phyloP scores from a whole-genome alignment of 1,139 yeast genomes.

The Debaryomycetaceae sp. region DNA sequence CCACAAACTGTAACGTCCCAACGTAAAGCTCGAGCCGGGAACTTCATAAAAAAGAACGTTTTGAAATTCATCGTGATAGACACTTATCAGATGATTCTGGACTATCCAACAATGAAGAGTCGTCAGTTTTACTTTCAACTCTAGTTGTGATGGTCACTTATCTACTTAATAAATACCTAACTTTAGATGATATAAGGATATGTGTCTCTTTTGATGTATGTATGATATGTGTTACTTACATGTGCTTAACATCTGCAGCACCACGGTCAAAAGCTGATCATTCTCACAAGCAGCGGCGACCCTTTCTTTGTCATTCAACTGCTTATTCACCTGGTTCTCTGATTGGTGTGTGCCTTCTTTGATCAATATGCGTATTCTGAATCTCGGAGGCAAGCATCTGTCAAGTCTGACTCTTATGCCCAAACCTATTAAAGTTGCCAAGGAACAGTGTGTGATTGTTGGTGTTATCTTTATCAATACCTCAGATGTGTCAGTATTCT shows the following conservation, averaged over 20 bases:
- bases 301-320: conserved; percentile 93
- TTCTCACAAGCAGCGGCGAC: conserved; percentile 99
- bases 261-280: conserved; percentile 82
- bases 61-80: conserved; percentile 40
- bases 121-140: neutral
- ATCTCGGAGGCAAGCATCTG: conserved; percentile 82
- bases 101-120: conserved; percentile 15
- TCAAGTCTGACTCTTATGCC: conserved; percentile 92
- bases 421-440: conserved; percentile 92
- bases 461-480: conserved; percentile 88
- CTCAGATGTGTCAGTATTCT: conserved; percentile 58
- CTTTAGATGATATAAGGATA: neutral
- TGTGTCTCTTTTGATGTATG: neutral
- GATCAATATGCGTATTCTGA: conserved; percentile 72
- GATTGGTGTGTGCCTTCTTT: conserved; percentile 95
- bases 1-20: neutral
- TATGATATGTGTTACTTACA: conserved; percentile 40
- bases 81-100: conserved; percentile 34
- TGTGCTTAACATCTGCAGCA: conserved; percentile 86
- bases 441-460: conserved; percentile 94
- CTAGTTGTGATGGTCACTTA: neutral
- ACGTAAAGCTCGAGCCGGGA: conserved; percentile 8
- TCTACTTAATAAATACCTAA: neutral
- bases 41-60: conserved; percentile 35
- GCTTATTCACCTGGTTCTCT: conserved; percentile 93